A percentile compares a stretch with the other conserved stretches of the same genome.
These are phyloP conservation scores for Dendrobium huoshanense DNA, from an alignment of 106 monocot genomes.

Conservation along the genomic window DNA sequence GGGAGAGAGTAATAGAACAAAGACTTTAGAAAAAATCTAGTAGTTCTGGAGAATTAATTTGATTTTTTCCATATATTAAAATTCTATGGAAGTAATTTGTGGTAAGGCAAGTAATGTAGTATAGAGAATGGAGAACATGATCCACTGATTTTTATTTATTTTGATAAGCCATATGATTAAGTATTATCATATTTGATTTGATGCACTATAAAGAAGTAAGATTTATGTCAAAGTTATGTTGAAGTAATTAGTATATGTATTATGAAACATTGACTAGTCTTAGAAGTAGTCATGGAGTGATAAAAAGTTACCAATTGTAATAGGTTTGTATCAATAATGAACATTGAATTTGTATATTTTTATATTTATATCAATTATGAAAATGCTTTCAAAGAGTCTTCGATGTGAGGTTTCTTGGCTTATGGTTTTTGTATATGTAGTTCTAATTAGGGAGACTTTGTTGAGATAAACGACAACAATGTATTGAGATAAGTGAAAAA, in stretches of 20 bases:
- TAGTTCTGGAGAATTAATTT: not conserved
- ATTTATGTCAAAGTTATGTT: not conserved
- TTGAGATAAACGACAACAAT: too few relatives aligned
- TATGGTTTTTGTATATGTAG: too few relatives aligned
- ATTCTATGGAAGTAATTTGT: not conserved
- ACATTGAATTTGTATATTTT: not conserved
- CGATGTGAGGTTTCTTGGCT: too few relatives aligned
- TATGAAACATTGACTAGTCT: not conserved
- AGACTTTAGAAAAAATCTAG: not conserved
- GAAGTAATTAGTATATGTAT: not conserved
- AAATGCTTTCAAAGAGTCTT: not conserved
- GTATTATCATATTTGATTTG: not conserved
- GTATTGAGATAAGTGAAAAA: too few relatives aligned
- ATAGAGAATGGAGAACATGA: not conserved
- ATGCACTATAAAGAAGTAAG: not conserved
- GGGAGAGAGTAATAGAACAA: not conserved
- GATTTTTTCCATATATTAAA: not conserved
- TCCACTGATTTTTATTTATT: not conserved
- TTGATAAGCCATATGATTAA: not conserved
- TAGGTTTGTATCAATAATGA: not conserved
- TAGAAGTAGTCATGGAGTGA: not conserved
- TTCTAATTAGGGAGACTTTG: too few relatives aligned
- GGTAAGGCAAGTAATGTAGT: not conserved
- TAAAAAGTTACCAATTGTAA: not conserved
- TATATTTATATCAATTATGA: not conserved